Base-by-base conservation (phyloP, 1,284 basidiomycete species). In the Macrocystidia cucumis region DNA sequence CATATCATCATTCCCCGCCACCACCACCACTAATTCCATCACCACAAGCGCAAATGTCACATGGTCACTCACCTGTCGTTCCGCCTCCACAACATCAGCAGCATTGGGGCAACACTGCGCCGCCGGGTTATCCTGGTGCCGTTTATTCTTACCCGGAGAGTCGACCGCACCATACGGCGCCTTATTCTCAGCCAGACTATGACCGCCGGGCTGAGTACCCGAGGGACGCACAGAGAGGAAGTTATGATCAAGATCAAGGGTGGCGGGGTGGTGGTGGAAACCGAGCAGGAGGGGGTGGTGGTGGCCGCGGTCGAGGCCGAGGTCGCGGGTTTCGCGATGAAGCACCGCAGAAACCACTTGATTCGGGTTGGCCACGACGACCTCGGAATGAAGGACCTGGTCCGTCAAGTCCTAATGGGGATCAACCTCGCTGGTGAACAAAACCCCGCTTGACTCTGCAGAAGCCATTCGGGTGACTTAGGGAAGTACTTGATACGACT, bases 331-430 rank as follows among this genome's bases (percentile, higher is more conserved):
- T 63, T n/a, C 52, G 57, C 19, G 44, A 49, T 11, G 55, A 60
- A 33, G 55, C 47, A 37, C 40, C 52, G 12, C 51, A 56, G n/a
- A 56, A 64, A 39, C 55, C 67, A 20, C 55, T 69, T n/a, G 77
- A 80, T 45, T 63, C 72, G 24, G 77, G 76, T 4, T 79, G 78
- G 77, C 60, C 60, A 31, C 58, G 72, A 32, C 51, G 51, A 34
- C 44, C 46, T 16, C 53, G 50, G 36, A 48, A 45, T 28, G 54
- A 56, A 28, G 46, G 48, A 23, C 48, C 43, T 33, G 51, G 46
- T 14, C 40, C 42, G 7, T 40, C 42, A 17, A 49, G 49, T 32
- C 50, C 51, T 5, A 34, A 40, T 11, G 52, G 51, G n/a, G n/a
- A n/a, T n/a, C n/a, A n/a, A n/a, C n/a, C n/a, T n/a, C n/a, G n/a